phyloP scores from a whole-genome alignment of 2,329 filamentous ascomycete species.

The Ophiostoma fasciatum region DNA sequence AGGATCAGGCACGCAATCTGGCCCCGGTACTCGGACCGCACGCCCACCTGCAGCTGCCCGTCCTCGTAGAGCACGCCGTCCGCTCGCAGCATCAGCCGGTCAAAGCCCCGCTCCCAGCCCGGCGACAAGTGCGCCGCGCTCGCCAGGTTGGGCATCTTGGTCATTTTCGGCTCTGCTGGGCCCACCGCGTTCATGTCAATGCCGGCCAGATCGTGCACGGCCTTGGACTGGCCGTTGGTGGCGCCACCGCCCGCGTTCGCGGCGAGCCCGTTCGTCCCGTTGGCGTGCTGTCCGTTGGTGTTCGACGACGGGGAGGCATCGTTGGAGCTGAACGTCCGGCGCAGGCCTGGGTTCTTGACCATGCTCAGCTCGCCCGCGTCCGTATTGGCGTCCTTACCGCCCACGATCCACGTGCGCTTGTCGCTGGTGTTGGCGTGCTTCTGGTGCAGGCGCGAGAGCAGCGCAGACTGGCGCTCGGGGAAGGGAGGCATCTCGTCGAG shows the following conservation, averaged over 20 bases:
- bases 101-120: conserved; percentile 86
- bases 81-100: conserved; percentile 59
- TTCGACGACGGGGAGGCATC: conserved; percentile 32
- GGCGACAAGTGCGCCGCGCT: conserved; percentile 86
- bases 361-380: conserved; percentile 68
- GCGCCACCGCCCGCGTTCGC: conserved; percentile 1
- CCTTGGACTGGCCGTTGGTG: conserved; percentile 21
- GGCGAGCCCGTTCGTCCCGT: conserved; percentile 31
- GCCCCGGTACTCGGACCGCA: conserved; percentile 88
- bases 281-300: conserved; percentile 26
- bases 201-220: conserved; percentile 57
- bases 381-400: conserved; percentile 82
- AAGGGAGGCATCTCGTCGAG: conserved; percentile 99
- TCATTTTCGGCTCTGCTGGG: conserved; percentile 38
- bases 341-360: conserved; percentile 67
- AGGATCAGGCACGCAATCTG: conserved; percentile 90
- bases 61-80: conserved; percentile 94
- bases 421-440: conserved; percentile 89
- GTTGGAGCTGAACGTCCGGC: conserved; percentile 60
- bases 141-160: conserved; percentile 69
- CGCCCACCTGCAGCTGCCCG: conserved; percentile 78
- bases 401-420: conserved; percentile 95
- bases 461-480: conserved; percentile 80
- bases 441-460: conserved; percentile 84
- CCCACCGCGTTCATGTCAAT: conserved; percentile 58